Percentiles rank a stretch among this genome's conserved stretches.
Conservation (phyloP, 1,139 yeast genomes). For the Sugiyamaella xylanicola region DNA sequence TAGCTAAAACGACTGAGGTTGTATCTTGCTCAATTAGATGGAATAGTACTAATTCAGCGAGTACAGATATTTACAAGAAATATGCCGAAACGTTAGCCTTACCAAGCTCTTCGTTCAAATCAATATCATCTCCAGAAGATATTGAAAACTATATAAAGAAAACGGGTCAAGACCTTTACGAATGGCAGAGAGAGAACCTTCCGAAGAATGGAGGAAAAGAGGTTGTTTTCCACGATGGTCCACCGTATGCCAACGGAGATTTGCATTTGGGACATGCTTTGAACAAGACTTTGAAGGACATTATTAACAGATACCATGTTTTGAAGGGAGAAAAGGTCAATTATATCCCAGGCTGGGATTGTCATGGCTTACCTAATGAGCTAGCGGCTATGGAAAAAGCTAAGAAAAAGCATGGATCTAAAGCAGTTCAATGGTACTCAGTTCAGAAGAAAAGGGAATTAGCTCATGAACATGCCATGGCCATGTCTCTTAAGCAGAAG, state of each 20-base stretch:
- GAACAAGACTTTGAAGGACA: slow-evolving; percentile 85
- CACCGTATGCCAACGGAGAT: slow-evolving; percentile 97
- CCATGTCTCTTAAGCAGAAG: slow-evolving; percentile 65
- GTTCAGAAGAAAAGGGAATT: slow-evolving; percentile 60
- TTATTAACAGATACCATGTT: slow-evolving; percentile 72
- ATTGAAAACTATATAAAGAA: slow-evolving; percentile 39
- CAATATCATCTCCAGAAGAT: slow-evolving; percentile 46
- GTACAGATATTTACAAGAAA: slow-evolving; percentile 17
- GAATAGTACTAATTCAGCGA: slow-evolving; percentile 1
- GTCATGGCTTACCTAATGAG: slow-evolving; percentile 97
- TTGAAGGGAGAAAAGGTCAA: slow-evolving; percentile 61
- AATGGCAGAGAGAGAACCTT: slow-evolving; percentile 45
- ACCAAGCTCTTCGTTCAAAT: slow-evolving; percentile 57
- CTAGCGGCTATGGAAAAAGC: slow-evolving; percentile 62
- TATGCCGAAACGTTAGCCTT: slow-evolving; percentile 53
- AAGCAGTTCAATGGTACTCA: slow-evolving; percentile 42
- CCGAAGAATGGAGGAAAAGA: slow-evolving; percentile 25
- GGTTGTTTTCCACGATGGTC: slow-evolving; percentile 87
- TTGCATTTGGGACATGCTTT: slow-evolving; percentile 92
- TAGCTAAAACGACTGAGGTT: background rate
- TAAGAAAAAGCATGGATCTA: slow-evolving; percentile 44
- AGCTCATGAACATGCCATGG: slow-evolving; percentile 68
- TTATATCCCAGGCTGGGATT: slow-evolving; percentile 96
- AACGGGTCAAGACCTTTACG: slow-evolving; percentile 46
- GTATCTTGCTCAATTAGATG: background rate